Conservation (phyloP, 345 rosid genomes). For the Isatis tinctoria region DNA sequence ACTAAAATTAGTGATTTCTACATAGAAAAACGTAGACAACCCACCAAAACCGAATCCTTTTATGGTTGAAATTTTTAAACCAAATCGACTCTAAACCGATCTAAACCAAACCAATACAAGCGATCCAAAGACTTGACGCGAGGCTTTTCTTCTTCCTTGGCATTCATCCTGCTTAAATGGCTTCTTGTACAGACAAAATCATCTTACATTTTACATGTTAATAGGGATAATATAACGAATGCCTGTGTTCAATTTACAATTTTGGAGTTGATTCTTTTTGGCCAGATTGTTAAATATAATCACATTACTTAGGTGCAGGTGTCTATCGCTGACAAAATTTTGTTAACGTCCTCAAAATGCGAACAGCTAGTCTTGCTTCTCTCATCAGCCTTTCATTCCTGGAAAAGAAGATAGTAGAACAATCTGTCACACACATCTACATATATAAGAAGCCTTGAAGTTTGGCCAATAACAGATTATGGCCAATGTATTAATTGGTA, state of each 20-base stretch:
- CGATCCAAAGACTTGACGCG: background rate
- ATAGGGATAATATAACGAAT: constrained; percentile 1
- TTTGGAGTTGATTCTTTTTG: background rate
- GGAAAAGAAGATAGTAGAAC: background rate
- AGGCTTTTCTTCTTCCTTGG: background rate
- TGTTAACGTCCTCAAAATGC: constrained; percentile 66
- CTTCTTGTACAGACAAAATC: constrained; percentile 22
- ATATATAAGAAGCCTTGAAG: background rate
- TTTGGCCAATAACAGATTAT: no score
- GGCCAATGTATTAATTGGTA: no score
- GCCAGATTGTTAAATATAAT: background rate
- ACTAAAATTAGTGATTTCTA: background rate
- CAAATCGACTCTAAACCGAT: background rate
- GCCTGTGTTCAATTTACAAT: background rate
- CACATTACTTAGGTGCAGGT: constrained; percentile 17
- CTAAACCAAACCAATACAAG: background rate
- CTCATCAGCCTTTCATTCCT: constrained; percentile 60
- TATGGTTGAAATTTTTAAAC: background rate
- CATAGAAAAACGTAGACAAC: no score
- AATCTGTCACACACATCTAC: background rate
- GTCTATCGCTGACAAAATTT: constrained; percentile 51
- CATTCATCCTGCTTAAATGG: constrained; percentile 5
- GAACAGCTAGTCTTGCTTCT: constrained; percentile 54
- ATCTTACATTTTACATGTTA: constrained; percentile 12
- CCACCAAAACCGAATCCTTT: no score